Evolutionary conservation across 2,329 filamentous ascomycete species (phyloP).

Genomic region (Fusarium sp.): DNA sequence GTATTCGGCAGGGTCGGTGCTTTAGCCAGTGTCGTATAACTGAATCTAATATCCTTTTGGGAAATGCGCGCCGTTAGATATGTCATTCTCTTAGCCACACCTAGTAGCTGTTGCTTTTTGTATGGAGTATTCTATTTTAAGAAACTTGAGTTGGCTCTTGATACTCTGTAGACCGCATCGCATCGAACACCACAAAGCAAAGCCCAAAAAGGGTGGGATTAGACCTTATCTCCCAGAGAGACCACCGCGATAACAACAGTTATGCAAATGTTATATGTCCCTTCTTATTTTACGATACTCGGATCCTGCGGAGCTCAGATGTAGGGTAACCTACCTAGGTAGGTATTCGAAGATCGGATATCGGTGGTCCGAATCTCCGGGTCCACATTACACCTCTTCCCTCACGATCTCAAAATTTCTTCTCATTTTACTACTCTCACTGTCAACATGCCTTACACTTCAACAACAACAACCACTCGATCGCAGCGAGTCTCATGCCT

Average conservation of each 20-base stretch:
- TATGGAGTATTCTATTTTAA: neutral
- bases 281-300: neutral
- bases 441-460: neutral
- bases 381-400: conserved; percentile 7
- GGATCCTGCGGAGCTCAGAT: neutral
- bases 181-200: neutral
- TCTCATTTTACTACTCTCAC: neutral
- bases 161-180: neutral
- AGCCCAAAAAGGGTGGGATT: neutral
- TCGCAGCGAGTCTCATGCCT: neutral
- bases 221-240: neutral
- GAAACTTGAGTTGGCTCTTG: neutral
- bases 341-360: conserved; percentile 3
- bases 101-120: neutral
- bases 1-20: neutral
- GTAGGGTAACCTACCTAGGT: neutral
- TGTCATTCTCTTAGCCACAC: neutral
- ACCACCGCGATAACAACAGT: no score
- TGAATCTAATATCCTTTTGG: neutral
- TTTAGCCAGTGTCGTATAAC: neutral
- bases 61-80: neutral
- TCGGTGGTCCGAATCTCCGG: conserved; percentile 11
- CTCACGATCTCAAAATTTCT: neutral
- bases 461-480: neutral
- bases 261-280: neutral